Evolutionary conservation across 1,284 basidiomycete genomes (phyloP), one percentile per base, ranked within the genome.

Genomic region (Pseudozyma sp.): DNA sequence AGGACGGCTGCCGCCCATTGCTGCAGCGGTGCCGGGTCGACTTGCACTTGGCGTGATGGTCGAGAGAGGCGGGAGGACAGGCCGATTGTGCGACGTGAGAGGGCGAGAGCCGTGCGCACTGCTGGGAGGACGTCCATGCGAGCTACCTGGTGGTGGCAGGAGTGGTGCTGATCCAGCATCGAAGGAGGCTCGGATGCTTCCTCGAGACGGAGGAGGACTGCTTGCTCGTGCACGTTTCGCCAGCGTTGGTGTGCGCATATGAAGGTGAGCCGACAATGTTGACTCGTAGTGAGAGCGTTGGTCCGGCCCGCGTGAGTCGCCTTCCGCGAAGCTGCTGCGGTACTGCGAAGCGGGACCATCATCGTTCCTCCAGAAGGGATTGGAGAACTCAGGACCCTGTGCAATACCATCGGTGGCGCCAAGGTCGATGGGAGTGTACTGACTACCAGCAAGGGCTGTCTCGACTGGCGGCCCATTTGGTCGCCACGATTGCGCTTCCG

Each of bases 1-100:
- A 16, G 59, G 61, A 7, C 59, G 70, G 43, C 68, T 64, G 11
- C 56, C 67, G 10, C 51, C 59, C 44, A 75, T 18, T 9, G 59
- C 59, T n/a, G 64, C 69, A 42, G 60, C 66, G 13, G 78, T 81
- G 40, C 76, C 78, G 3, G 79, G 77, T 25, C 78, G 67, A 50
- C 77, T 79, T 13, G 65, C 64, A 42, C 68, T 62, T 5, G 73
- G 69, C 40, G 73, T 76, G 54, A 77, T 66, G 31, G 71, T 64
- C 14, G 77, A 66, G 34, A 81, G 51, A 5, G 79, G 79, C n/a
- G 79, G 79, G 51, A 81, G 40, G 11, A 79, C 56, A 16, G 79
- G 79, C 3, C 78, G 74, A 39, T 77, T 78, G 52, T 69, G 66
- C 44, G 71, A 63, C 16, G 65, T 74, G 18, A 63, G 59, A 4